Evolutionary conservation across 345 rosid genomes (phyloP).

Genomic region (Eutrema heterophyllum): DNA sequence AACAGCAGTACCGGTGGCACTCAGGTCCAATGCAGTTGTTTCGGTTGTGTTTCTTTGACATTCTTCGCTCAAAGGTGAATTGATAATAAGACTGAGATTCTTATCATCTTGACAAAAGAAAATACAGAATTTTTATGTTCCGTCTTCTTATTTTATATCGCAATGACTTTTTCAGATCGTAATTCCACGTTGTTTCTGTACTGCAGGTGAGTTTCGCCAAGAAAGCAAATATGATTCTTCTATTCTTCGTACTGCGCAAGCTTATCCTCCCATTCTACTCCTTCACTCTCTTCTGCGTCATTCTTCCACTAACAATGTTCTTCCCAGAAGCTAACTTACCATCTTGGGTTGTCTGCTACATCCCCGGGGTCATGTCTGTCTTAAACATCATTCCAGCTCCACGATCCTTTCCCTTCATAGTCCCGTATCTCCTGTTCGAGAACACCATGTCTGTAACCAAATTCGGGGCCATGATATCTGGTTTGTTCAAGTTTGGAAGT

Average conservation of each 20-base stretch:
- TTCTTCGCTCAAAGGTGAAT: slow-evolving; percentile 71
- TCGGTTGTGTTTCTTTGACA: slow-evolving; percentile 68
- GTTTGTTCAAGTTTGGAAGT: slow-evolving; percentile 70
- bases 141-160: too few relatives aligned
- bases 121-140: too few relatives aligned
- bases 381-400: slow-evolving; percentile 83
- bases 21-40: slow-evolving; percentile 97
- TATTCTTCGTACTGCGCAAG: slow-evolving; percentile 83
- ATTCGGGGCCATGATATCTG: slow-evolving; percentile 94
- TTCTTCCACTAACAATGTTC: slow-evolving; percentile 86
- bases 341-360: slow-evolving; percentile 87
- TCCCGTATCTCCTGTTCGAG: slow-evolving; percentile 90
- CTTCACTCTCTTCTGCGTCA: slow-evolving; percentile 92
- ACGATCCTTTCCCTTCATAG: slow-evolving; percentile 79
- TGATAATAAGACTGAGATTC: background rate
- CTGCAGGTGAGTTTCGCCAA: slow-evolving; percentile 60
- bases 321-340: slow-evolving; percentile 88
- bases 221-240: slow-evolving; percentile 81
- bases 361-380: slow-evolving; percentile 81
- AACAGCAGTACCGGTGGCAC: slow-evolving; percentile 97
- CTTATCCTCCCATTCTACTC: slow-evolving; percentile 91
- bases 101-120: background rate
- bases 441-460: slow-evolving; percentile 98
- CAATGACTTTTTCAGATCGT: too few relatives aligned
- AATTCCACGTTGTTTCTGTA: background rate